Conservation (phyloP, 257 asterid genomes). For the Nicotiana otophora region DNA sequence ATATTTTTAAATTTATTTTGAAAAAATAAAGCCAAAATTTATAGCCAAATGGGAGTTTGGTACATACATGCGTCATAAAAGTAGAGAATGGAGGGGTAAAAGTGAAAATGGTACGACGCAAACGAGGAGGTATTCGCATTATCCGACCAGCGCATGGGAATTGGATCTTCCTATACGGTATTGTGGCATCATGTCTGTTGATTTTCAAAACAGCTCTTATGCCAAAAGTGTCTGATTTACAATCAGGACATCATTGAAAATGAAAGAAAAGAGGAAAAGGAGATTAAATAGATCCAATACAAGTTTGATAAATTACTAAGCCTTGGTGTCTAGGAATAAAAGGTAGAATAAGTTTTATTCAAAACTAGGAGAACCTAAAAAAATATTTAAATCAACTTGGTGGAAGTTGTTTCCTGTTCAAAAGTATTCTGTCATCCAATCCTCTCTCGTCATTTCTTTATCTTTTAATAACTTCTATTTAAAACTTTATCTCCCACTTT, state of each 20-base stretch:
- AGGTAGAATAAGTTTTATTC: no score
- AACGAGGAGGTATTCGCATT: background rate
- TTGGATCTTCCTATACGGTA: background rate
- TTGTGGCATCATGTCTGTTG: background rate
- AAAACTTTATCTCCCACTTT: no score
- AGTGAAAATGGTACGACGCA: background rate
- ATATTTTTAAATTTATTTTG: no score
- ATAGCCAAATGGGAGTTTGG: no score
- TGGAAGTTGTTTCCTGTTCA: background rate
- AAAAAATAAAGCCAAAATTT: no score
- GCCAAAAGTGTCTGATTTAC: background rate
- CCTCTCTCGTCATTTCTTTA: background rate
- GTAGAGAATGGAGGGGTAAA: background rate
- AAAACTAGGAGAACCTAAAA: no score
- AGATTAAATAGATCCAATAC: background rate
- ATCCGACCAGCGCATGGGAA: background rate
- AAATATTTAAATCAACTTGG: background rate
- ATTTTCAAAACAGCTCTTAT: background rate
- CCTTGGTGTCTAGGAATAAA: background rate
- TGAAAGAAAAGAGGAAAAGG: background rate
- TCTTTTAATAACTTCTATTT: no score
- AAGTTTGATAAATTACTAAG: background rate
- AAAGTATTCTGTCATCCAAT: background rate
- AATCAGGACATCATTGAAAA: background rate
- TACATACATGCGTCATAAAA: background rate